phyloP scores from a whole-genome alignment of 768 basidiomycete species.

The Tricholoma flavovirens region DNA sequence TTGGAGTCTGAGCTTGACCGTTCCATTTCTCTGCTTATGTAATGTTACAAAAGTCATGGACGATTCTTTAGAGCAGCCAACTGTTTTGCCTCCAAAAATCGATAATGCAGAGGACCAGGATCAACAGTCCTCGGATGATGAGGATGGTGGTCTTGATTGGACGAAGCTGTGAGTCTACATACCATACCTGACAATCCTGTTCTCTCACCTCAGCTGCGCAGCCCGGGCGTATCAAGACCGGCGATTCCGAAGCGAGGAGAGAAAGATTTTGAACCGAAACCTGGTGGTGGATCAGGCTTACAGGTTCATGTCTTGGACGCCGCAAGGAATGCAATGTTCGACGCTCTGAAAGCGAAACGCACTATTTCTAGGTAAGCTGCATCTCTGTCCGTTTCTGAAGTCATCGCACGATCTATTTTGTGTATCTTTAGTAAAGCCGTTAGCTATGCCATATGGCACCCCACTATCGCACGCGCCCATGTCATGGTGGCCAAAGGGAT shows the following conservation, averaged over 20 bases:
- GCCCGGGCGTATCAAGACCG: constrained; percentile 44
- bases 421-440: constrained; percentile 53
- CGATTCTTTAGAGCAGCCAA: constrained; percentile 21
- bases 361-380: constrained; percentile 67
- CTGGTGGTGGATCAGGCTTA: constrained; percentile 59
- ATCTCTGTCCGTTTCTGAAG: constrained; percentile 13
- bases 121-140: constrained; percentile 52
- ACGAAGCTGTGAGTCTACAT: constrained; percentile 58
- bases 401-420: constrained; percentile 2
- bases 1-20: too few relatives aligned
- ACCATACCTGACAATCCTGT: not conserved
- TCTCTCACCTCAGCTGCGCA: constrained; percentile 16
- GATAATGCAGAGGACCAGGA: constrained; percentile 34
- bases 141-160: constrained; percentile 79
- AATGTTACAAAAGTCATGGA: too few relatives aligned
- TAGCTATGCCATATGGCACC: constrained; percentile 80
- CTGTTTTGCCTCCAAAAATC: constrained; percentile 13
- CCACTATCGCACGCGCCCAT: constrained; percentile 55
- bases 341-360: constrained; percentile 66
- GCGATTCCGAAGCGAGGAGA: constrained; percentile 94
- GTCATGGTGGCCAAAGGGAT: constrained; percentile 77
- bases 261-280: constrained; percentile 90
- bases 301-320: constrained; percentile 80
- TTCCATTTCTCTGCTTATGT: too few relatives aligned
- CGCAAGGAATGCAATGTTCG: constrained; percentile 82